Evolutionary conservation across 176 grass and related monocot species (phyloP), one percentile per base, ranked within the genome.

Genomic region (Saccharum spontaneum): DNA sequence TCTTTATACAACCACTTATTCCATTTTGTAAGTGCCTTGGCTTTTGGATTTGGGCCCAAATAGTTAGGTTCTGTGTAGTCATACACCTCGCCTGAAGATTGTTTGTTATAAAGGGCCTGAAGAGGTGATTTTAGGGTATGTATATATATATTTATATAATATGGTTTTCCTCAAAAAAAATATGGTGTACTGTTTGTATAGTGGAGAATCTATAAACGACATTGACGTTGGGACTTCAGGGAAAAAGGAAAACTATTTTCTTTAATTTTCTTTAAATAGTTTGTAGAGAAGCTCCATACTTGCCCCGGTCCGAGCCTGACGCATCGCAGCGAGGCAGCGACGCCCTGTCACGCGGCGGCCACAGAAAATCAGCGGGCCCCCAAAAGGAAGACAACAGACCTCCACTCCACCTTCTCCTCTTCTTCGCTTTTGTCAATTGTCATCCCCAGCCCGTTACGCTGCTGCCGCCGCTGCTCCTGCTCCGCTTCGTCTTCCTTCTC

Each of bases 311-410:
- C 34, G 34, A 36, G 34, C 34, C 34, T 36, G 34, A 36, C 3
- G 34, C 34, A 36, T 36, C 3, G 34, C 34, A 36, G 34, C 34
- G 34, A 36, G 34, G 34, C 34, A 36, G 34, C 34, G 34, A 69
- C 28, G 78, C 78, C 55, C 22, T n/a, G 76, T 62, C 23, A 34
- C 36, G 38, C 37, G 38, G 20, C 59, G 62, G 78, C 88, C 88
- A 67, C 73, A 90, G 79, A 90, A 90, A 90, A 90, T 90, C 78
- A 6, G 55, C 41, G 3, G 2, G 77, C 6, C 73, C 77, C 2
- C 4, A 14, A 62, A 78, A 65, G 48, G 50, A 20, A 62, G 16
- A 82, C 83, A 70, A 63, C 63, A 86, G 83, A 82, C 52, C 79
- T 46, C 73, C 8, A 78, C 79, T 77, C 23, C 78, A 8, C 44